A percentile compares a stretch with the other conserved stretches of the same genome.
Evolutionary conservation across 2,329 filamentous ascomycete genomes (phyloP).

Genomic region (Endoconidiophora polonica): DNA sequence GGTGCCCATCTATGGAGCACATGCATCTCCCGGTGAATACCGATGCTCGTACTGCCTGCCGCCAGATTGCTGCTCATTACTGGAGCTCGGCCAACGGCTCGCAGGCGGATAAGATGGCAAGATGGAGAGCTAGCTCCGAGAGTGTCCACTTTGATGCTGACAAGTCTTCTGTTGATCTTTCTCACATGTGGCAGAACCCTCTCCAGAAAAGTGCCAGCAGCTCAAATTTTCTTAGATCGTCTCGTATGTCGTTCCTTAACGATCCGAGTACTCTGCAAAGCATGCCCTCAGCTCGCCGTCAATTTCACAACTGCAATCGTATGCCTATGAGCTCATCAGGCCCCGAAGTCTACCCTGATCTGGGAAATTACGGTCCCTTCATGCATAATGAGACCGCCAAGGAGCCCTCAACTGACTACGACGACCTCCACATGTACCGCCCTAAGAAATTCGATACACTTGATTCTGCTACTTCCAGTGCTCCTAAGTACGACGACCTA

Average conservation of each 20-base stretch:
- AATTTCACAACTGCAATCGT: conserved; percentile 2
- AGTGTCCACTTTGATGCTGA: conserved; percentile 10
- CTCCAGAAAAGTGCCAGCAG: conserved; percentile 11
- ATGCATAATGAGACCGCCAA: conserved; percentile 11
- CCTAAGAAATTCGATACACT: conserved; percentile 19
- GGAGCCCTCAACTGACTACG: conserved; percentile 15
- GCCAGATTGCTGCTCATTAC: conserved; percentile 13
- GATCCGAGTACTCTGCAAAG: background rate
- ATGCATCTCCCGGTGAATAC: conserved; percentile 12
- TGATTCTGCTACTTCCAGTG: conserved; percentile 14
- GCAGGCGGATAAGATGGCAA: conserved; percentile 10
- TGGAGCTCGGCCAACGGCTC: conserved; percentile 11
- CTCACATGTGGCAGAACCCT: conserved; percentile 10
- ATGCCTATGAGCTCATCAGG: background rate
- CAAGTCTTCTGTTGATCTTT: conserved; percentile 5
- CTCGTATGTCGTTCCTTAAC: conserved; percentile 11
- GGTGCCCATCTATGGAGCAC: conserved; percentile 8
- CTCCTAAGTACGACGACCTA: conserved; percentile 23
- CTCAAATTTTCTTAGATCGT: conserved; percentile 6
- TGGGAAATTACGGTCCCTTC: conserved; percentile 19
- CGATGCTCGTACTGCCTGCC: conserved; percentile 10
- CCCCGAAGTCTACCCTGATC: conserved; percentile 3
- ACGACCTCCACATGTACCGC: conserved; percentile 23
- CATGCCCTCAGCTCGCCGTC: conserved; percentile 8
- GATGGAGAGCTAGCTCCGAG: conserved; percentile 12